Conservation (phyloP, 768 basidiomycete species). For the Tylopilus sp. region DNA sequence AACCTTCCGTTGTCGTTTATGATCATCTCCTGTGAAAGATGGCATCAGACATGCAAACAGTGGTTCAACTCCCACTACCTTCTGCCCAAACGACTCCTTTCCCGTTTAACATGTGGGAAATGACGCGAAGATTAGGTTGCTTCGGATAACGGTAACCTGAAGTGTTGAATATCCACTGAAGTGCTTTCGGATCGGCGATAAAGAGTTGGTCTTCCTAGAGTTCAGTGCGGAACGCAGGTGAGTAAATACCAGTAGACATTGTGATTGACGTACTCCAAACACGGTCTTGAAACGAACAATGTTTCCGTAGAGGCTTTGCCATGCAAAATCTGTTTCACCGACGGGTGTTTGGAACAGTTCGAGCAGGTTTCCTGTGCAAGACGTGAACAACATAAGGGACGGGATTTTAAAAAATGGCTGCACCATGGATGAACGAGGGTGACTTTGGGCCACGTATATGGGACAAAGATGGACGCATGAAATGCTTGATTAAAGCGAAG, state of each 20-base stretch:
- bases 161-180: neutral
- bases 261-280: constrained; percentile 21
- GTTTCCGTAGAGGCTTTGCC: constrained; percentile 30
- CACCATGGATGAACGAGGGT: constrained; percentile 23
- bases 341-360: constrained; percentile 27
- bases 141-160: neutral
- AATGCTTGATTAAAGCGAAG: neutral
- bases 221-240: too few relatives aligned
- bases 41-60: neutral
- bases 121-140: neutral
- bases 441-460: constrained; percentile 19
- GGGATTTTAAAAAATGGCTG: neutral
- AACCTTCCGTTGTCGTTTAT: constrained; percentile 51
- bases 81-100: neutral
- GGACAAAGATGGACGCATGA: constrained; percentile 8
- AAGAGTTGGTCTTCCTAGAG: neutral
- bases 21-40: constrained; percentile 34
- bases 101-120: neutral
- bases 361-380: constrained; percentile 23
- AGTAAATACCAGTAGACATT: neutral
- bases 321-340: constrained; percentile 29
- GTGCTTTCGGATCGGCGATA: neutral
- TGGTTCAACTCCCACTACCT: neutral
- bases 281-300: constrained; percentile 27
- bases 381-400: constrained; percentile 20